Conservation (phyloP, 768 basidiomycete species). For the Mycena epipterygia region DNA sequence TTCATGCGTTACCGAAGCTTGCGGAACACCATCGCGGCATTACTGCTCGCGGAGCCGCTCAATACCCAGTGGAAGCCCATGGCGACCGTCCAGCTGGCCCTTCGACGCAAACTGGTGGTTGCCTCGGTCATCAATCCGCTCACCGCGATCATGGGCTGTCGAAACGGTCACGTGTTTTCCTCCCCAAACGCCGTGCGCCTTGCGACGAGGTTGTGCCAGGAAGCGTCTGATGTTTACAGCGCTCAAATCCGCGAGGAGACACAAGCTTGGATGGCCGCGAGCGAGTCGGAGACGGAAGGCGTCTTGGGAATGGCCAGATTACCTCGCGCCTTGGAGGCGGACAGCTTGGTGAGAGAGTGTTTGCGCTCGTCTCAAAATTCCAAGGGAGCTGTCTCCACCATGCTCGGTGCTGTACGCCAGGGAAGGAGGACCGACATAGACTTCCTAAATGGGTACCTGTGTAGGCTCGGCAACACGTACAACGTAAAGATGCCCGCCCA, state of each 20-base stretch:
- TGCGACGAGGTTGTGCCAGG: constrained; percentile 70
- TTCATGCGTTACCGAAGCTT: constrained; percentile 69
- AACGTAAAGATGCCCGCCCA: constrained; percentile 71
- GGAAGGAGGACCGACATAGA: constrained; percentile 83
- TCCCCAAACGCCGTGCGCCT: constrained; percentile 59
- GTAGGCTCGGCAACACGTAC: constrained; percentile 70
- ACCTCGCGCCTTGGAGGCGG: constrained; percentile 59
- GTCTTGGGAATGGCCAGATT: constrained; percentile 53
- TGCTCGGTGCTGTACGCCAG: constrained; percentile 77
- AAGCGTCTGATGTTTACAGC: constrained; percentile 75
- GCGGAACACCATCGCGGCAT: constrained; percentile 74
- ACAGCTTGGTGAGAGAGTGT: constrained; percentile 68
- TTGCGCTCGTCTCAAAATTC: constrained; percentile 62
- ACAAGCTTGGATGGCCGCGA: constrained; percentile 44
- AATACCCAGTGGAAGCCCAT: constrained; percentile 75
- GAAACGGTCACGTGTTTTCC: constrained; percentile 81
- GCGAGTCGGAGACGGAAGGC: constrained; percentile 37
- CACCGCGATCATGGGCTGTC: constrained; percentile 83
- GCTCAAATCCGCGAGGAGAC: constrained; percentile 62
- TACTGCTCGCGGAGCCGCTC: constrained; percentile 70
- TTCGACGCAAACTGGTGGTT: constrained; percentile 86
- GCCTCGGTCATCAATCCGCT: constrained; percentile 90
- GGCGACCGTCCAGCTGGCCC: constrained; percentile 72
- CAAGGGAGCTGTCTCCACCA: constrained; percentile 81
- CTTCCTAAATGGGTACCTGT: constrained; percentile 86